Percentiles rank a stretch among this genome's conserved stretches.
These are phyloP conservation scores for Cryptococcus maquisensis DNA, from an alignment of 1,284 basidiomycete species.

Conservation along the genomic window DNA sequence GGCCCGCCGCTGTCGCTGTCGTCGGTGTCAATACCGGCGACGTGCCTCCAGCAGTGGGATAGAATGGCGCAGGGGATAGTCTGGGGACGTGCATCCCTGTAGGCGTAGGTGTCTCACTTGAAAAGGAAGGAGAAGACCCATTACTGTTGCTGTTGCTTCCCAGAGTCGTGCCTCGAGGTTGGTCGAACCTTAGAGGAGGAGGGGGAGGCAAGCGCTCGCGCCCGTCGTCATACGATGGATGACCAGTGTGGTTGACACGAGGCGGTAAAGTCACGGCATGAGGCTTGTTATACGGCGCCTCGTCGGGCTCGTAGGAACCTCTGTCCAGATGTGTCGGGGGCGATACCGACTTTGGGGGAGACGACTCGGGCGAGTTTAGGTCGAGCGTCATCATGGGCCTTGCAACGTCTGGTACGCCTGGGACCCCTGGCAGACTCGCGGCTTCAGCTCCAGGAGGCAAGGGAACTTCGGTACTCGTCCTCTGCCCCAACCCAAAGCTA, in stretches of 20 bases:
- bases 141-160: background rate
- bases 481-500: background rate
- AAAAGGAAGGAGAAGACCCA: background rate
- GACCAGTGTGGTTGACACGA: no score
- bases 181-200: constrained; percentile 7
- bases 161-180: background rate
- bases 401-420: constrained; percentile 10
- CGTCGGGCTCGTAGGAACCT: background rate
- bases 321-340: background rate
- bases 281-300: background rate
- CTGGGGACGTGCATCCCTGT: background rate
- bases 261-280: background rate
- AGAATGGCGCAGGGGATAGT: background rate
- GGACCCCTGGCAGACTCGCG: constrained; percentile 3
- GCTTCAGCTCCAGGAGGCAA: constrained; percentile 32
- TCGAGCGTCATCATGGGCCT: constrained; percentile 5
- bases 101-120: background rate
- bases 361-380: background rate
- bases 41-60: background rate
- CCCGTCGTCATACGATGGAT: background rate
- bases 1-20: background rate
- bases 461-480: background rate
- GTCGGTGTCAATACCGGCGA: background rate
- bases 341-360: background rate
- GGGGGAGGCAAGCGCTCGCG: constrained; percentile 6